Percentiles rank a stretch among this genome's conserved stretches.
These are phyloP conservation scores for Candida tropicalis DNA, from an alignment of 1,139 yeast genomes.

Conservation along the genomic window DNA sequence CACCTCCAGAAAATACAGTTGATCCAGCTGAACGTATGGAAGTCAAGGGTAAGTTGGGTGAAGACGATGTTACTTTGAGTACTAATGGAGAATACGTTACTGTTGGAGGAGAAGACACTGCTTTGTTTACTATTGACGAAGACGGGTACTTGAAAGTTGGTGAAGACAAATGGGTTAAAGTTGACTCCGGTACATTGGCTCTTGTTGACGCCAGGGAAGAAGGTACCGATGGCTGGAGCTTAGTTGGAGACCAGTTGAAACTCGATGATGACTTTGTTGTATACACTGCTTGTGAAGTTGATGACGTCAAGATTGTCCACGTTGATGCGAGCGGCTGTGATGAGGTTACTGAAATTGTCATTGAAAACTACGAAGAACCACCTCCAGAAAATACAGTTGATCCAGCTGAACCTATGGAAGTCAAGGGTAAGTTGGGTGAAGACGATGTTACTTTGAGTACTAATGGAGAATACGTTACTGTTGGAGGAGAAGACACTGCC, in stretches of 20 bases:
- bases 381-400: slow-evolving; percentile 4
- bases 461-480: neutral
- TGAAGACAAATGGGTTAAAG: neutral
- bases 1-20: slow-evolving; percentile 1
- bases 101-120: neutral
- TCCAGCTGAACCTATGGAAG: neutral
- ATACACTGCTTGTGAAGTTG: neutral
- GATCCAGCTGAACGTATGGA: slow-evolving; percentile 1
- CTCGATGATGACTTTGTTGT: neutral
- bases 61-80: neutral
- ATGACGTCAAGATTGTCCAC: neutral
- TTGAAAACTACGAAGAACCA: neutral
- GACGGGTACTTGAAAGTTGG: neutral
- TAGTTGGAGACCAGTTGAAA: neutral
- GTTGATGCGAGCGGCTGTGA: neutral
- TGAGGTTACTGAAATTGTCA: neutral
- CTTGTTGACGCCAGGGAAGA: neutral
- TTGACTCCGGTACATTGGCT: neutral
- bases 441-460: neutral
- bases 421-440: neutral
- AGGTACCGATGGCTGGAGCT: neutral
- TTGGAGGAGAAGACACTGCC: neutral
- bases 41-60: neutral
- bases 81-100: neutral
- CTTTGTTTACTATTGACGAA: neutral